Base-by-base conservation (phyloP, 2,329 filamentous ascomycete species). In the Fusarium illudens region DNA sequence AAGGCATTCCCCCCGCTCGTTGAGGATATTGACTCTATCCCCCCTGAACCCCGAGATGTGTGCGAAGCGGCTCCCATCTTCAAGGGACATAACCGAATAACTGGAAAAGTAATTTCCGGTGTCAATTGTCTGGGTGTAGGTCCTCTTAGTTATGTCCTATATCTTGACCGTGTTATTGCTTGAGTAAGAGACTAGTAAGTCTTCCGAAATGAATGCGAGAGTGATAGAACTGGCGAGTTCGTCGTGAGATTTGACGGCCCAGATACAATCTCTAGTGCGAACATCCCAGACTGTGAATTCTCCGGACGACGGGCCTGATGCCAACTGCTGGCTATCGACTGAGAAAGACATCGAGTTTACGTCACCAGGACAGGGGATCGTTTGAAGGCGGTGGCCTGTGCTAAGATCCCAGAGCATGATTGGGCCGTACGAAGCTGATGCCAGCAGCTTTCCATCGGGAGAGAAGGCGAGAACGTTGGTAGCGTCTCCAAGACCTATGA, bases 351-450 rank as follows among this genome's bases (percentile, higher is more conserved):
- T n/a, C 4, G 22, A 48, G 4, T 1, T 17, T 8, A 46, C 4
- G 6, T 4, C 9, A 15, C 4, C 9, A 15, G 37, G 11, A 3
- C 34, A 56, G 5, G 22, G 2, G 1, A 63, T 6, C 3, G 36
- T 56, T 13, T 19, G 19, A 2, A 36, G n/a, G 17, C 15, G 46
- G 0, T 15, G 6, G 3, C 49, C 51, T 9, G 33, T 42, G 2
- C 5, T 19, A 4, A 36, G 19, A 44, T 64, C 29, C 62, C 58
- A 64, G 4, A 64, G 9, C 4, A 44, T 19, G 1, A 37, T 60
- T 15, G 1, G 1, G 9, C 52, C 19, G 4, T n/a, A 6, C 2
- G 49, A 36, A 2, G 12, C 25, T 1, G 50, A 46, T 3, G 44
- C 56, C 11, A 63, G 17, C 4, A 22, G 5, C n/a, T n/a, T 17